Base-by-base conservation (phyloP, 2,329 filamentous ascomycete species). In the Aspergillus eucalypticola region DNA sequence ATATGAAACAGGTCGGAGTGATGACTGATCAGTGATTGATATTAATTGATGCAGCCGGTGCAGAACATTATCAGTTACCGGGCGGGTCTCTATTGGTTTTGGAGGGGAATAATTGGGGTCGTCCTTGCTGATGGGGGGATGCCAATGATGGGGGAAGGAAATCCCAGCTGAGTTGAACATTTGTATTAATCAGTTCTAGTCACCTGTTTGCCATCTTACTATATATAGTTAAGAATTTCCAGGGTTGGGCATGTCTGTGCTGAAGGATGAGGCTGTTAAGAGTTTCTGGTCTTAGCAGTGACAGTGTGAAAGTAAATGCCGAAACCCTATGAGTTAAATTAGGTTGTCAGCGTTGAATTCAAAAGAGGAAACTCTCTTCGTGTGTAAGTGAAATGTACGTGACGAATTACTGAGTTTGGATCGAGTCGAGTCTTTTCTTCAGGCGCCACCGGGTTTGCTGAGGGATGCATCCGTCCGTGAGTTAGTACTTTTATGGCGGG, bases 41-140 rank as follows among this genome's bases (percentile, higher is more conserved):
- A 39, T 35, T 11, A 11, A 25, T 35, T 52, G 25, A 53, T 53
- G 50, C 32, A 53, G 19, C 23, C 38, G 46, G n/a, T 29, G 46
- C 25, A 27, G 46, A 29, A 35, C 15, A 54, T 21, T 19, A 32
- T n/a, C 35, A 32, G 32, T 17, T 55, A 27, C 17, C 25, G 8
- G 41, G 27, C 15, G 39, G 42, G 39, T 23, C 25, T 44, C 29
- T 55, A 55, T 55, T 55, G 53, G 53, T 29, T 42, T 41, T 27
- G 41, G 23, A 41, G 19, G 51, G 53, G 15, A 55, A 55, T 55
- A 46, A 55, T 55, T 55, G 53, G 39, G 53, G 39, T 32, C 10
- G 29, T 55, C 29, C 41, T 55, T 55, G 53, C 53, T 55, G 53
- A 55, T 55, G 42, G 25, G 23, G 29, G 32, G 11, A 35, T 35